Conservation (phyloP, 306 rosid species). For the Castanospermum australe region DNA sequence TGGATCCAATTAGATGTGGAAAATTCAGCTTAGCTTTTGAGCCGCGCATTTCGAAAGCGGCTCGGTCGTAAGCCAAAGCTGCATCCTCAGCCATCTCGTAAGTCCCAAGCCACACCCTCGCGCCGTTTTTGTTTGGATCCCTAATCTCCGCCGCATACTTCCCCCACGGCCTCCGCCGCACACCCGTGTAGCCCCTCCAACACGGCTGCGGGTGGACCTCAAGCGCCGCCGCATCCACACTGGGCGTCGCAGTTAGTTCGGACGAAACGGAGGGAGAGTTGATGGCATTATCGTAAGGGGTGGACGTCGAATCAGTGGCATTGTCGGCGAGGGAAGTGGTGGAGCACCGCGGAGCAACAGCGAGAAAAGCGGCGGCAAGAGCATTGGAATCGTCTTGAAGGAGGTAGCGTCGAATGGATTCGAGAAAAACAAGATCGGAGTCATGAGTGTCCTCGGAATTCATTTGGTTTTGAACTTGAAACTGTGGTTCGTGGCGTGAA, state of each 20-base stretch:
- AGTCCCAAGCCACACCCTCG: constrained; percentile 36
- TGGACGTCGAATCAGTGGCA: background rate
- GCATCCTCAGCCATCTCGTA: constrained; percentile 24
- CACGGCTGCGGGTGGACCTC: background rate
- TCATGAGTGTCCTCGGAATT: background rate
- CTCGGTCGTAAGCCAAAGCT: constrained; percentile 27
- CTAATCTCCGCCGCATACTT: constrained; percentile 37
- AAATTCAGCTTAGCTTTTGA: constrained; percentile 21
- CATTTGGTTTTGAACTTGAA: background rate
- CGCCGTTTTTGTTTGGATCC: constrained; percentile 30
- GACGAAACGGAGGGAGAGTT: background rate
- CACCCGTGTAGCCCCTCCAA: constrained; percentile 20
- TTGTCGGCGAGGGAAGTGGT: background rate
- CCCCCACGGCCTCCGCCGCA: constrained; percentile 32
- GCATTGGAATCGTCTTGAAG: constrained; percentile 12
- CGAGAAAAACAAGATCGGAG: constrained; percentile 22
- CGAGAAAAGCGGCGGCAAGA: background rate
- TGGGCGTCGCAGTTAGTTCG: background rate
- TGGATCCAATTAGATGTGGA: background rate
- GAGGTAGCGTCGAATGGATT: constrained; percentile 28
- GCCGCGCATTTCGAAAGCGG: constrained; percentile 34
- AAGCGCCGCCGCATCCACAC: background rate
- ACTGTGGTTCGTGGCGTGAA: background rate
- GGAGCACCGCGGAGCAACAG: background rate
- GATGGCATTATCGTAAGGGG: background rate